These are phyloP conservation scores for Arthrobotrys musiformis DNA, from an alignment of 2,329 filamentous ascomycete genomes.

Conservation along the genomic window DNA sequence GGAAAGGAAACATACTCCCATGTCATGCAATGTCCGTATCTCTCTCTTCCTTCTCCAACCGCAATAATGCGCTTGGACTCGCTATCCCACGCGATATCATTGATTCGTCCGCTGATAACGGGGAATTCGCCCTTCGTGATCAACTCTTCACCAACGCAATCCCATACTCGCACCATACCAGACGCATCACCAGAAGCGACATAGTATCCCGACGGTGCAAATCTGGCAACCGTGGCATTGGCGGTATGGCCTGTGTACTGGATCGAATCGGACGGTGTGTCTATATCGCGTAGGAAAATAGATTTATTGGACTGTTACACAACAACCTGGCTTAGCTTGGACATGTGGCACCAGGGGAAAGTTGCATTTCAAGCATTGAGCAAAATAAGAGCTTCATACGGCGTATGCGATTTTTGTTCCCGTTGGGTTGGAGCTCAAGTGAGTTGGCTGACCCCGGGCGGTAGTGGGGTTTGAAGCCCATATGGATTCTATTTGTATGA, in stretches of 20 bases:
- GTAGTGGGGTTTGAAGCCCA: conserved; percentile 87
- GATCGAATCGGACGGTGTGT: conserved; percentile 82
- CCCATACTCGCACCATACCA: conserved; percentile 90
- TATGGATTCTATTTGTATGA: conserved; percentile 71
- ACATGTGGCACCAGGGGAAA: neutral
- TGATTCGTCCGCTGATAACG: conserved; percentile 93
- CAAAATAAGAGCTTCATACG: conserved; percentile 68
- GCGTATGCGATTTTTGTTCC: conserved; percentile 93
- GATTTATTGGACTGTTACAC: conserved; percentile 84
- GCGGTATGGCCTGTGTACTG: conserved; percentile 94
- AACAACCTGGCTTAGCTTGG: neutral
- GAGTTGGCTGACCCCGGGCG: conserved; percentile 84
- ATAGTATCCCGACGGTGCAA: conserved; percentile 94
- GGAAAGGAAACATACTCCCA: conserved; percentile 65
- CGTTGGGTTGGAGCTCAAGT: conserved; percentile 86
- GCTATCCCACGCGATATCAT: conserved; percentile 96
- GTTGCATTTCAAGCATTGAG: conserved; percentile 11
- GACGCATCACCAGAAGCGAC: conserved; percentile 89
- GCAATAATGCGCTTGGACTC: conserved; percentile 97
- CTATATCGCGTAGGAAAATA: conserved; percentile 93
- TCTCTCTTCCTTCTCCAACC: conserved; percentile 92
- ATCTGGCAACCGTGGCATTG: conserved; percentile 89
- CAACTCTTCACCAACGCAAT: conserved; percentile 77
- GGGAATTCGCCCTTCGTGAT: conserved; percentile 93
- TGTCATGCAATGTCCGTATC: conserved; percentile 61